A percentile compares a stretch with the other conserved stretches of the same genome.
phyloP scores from a whole-genome alignment of 768 basidiomycete genomes.

The Trametes sanguinea region DNA sequence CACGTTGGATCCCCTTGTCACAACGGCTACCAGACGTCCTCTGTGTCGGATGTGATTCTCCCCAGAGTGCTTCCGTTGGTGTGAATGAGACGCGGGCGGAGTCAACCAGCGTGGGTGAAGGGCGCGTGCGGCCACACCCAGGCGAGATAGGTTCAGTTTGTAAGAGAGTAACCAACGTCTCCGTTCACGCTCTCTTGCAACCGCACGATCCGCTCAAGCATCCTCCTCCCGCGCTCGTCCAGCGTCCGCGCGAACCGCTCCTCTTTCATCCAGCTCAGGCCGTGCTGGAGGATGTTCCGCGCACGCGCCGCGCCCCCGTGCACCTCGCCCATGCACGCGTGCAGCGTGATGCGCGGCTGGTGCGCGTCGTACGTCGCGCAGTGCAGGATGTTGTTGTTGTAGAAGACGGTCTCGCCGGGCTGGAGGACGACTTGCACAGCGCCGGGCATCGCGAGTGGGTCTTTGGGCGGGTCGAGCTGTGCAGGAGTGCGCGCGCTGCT shows the following conservation, averaged over 20 bases:
- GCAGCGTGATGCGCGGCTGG: slow-evolving; percentile 61
- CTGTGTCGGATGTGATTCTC: too few species aligned
- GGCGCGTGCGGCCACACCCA: too few species aligned
- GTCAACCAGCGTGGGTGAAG: too few species aligned
- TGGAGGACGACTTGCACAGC: slow-evolving; percentile 54
- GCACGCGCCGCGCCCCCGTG: slow-evolving; percentile 65
- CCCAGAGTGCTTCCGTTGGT: too few species aligned
- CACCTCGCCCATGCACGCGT: slow-evolving; percentile 65
- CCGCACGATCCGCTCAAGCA: slow-evolving; percentile 59
- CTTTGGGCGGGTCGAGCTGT: slow-evolving; percentile 49
- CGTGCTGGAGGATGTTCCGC: slow-evolving; percentile 76
- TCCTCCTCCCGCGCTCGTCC: slow-evolving; percentile 46
- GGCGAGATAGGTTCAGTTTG: slow-evolving; percentile 14
- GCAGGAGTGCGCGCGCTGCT: slow-evolving; percentile 58
- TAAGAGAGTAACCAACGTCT: slow-evolving; percentile 58
- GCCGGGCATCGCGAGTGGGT: slow-evolving; percentile 74
- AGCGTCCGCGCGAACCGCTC: slow-evolving; percentile 48
- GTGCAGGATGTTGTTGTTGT: slow-evolving; percentile 79
- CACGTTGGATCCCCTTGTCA: too few species aligned
- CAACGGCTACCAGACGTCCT: too few species aligned
- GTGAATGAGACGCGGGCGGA: too few species aligned
- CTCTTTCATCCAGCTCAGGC: slow-evolving; percentile 67
- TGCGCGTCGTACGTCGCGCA: slow-evolving; percentile 62
- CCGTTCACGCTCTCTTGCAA: slow-evolving; percentile 48
- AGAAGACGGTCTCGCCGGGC: slow-evolving; percentile 76